These are phyloP conservation scores for Rhynchosporium graminicola DNA, from an alignment of 2,329 filamentous ascomycete species.

Conservation along the genomic window DNA sequence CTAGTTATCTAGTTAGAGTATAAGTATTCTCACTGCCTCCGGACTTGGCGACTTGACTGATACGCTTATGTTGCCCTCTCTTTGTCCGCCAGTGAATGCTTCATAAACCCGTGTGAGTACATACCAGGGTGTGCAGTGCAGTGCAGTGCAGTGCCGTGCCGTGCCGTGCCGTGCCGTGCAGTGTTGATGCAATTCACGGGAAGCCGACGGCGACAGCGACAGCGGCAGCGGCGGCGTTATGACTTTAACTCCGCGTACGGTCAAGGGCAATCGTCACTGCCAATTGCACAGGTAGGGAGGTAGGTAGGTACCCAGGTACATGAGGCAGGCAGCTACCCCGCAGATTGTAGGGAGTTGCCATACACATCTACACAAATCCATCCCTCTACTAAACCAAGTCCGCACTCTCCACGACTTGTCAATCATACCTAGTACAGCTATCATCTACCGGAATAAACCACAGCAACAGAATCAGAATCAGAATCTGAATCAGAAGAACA, in stretches of 20 bases:
- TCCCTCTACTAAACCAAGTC: not conserved
- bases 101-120: too few relatives aligned
- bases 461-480: not conserved
- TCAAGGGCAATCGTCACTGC: not conserved
- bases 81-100: too few relatives aligned
- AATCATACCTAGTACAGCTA: not conserved
- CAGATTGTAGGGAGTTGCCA: not conserved
- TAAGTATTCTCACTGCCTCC: too few relatives aligned
- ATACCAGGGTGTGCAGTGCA: too few relatives aligned
- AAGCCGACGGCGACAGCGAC: too few relatives aligned
- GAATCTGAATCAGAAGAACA: not conserved
- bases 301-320: not conserved
- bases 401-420: not conserved
- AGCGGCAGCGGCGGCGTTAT: not conserved
- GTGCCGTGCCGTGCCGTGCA: too few relatives aligned
- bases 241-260: conserved; percentile 7
- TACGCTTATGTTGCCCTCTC: too few relatives aligned
- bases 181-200: too few relatives aligned
- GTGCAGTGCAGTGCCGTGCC: too few relatives aligned
- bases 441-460: not conserved
- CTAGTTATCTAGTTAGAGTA: too few relatives aligned
- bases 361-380: not conserved
- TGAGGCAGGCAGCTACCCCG: not conserved
- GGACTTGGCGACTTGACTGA: too few relatives aligned
- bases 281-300: not conserved